Conservation (phyloP, 148 eudicot species). For the Amaranthus cruentus region DNA sequence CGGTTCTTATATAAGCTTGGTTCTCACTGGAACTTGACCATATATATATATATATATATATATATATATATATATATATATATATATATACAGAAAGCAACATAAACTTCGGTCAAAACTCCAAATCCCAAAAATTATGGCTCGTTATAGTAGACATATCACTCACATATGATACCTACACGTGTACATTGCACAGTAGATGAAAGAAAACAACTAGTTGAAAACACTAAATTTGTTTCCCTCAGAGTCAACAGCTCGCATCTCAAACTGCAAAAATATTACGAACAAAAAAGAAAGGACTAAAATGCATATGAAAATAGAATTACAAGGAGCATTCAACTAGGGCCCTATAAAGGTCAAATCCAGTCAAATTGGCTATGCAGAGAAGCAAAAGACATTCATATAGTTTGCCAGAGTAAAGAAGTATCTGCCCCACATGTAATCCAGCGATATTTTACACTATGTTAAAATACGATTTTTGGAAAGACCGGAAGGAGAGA, state of each 20-base stretch:
- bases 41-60: no score
- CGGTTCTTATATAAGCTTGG: not conserved
- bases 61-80: no score
- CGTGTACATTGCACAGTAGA: not conserved
- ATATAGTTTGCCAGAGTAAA: not conserved
- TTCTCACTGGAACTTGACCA: not conserved
- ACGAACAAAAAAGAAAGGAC: not conserved
- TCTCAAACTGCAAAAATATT: not conserved
- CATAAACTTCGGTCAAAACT: not conserved
- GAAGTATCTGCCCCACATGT: not conserved
- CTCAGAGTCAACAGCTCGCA: not conserved
- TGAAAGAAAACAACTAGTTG: not conserved
- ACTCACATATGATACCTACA: no score
- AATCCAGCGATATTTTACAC: no score
- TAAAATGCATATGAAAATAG: not conserved
- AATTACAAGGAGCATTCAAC: not conserved
- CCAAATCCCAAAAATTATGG: not conserved
- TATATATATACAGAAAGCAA: not conserved
- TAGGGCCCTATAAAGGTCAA: not conserved
- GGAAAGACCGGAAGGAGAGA: no score
- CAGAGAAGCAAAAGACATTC: not conserved
- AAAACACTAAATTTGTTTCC: not conserved
- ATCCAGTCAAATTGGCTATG: conserved; percentile 1
- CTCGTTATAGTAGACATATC: not conserved
- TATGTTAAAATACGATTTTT: no score